Evolutionary conservation across 2,329 filamentous ascomycete species (phyloP).

Genomic region (Beauveria sp.): DNA sequence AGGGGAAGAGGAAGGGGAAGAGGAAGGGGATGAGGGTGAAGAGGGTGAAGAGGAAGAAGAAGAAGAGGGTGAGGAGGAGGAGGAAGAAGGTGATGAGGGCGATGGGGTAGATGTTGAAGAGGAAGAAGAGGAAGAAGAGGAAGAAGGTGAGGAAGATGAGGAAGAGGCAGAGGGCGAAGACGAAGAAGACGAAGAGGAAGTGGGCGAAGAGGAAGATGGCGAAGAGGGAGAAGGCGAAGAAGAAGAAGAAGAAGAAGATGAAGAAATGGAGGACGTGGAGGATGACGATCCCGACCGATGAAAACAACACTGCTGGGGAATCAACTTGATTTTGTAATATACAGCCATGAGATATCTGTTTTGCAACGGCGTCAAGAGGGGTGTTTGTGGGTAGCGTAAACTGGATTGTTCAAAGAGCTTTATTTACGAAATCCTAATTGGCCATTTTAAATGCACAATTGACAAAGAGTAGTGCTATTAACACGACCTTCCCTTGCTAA

Average conservation of each 20-base stretch:
- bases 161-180: slow-evolving; percentile 15
- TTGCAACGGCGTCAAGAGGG: background rate
- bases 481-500: too few species aligned
- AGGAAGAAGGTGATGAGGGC: slow-evolving; percentile 13
- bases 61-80: slow-evolving; percentile 10
- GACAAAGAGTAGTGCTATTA: too few species aligned
- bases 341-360: background rate
- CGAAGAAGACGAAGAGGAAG: slow-evolving; percentile 19
- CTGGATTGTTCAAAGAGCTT: background rate
- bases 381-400: background rate
- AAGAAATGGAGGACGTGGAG: slow-evolving; percentile 14
- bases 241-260: slow-evolving; percentile 15
- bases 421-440: background rate
- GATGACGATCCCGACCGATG: slow-evolving; percentile 12
- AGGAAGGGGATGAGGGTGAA: slow-evolving; percentile 19
- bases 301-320: background rate
- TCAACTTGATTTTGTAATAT: background rate
- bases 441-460: background rate
- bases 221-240: slow-evolving; percentile 10
- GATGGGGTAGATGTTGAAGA: slow-evolving; percentile 11
- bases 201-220: slow-evolving; percentile 21
- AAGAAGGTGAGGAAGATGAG: background rate
- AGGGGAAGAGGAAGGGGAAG: slow-evolving; percentile 19
- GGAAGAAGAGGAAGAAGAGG: slow-evolving; percentile 13
- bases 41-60: slow-evolving; percentile 16